Evolutionary conservation across 495 filamentous ascomycete species (phyloP), one percentile per base, ranked within the genome.

Genomic region (Copromyces sp.): DNA sequence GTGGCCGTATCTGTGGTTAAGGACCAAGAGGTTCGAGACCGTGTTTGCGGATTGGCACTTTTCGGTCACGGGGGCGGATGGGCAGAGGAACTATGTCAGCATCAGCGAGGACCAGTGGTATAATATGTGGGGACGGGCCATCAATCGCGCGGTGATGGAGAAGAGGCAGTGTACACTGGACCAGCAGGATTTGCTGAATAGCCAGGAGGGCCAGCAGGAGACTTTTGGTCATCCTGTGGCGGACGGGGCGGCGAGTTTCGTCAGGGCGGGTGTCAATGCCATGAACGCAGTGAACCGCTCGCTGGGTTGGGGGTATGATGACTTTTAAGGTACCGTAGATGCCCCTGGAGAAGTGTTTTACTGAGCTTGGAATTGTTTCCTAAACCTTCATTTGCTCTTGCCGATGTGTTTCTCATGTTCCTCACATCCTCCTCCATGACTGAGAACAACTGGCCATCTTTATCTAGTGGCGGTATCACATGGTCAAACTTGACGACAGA

Each of bases 1-100:
- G 20, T 91, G 90, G 90, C 90, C 89, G 17, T 83, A 86, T 61
- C 80, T 91, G 39, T 89, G 86, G 82, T 85, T 91, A 75, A 76
- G 83, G 8, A 91, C 90, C 16, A 86, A 86, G 75, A 81, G 83
- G n/a, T 92, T 87, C 76, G 84, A 88, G 71, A 87, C 91, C 4
- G 86, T 85, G 3, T 77, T 82, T 35, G 83, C 82, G 0, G 82
- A 87, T 4, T 91, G 86, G 87, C 77, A 79, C 12, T 90, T 83
- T 74, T 85, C 86, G 20, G 74, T 72, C 12, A 61, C 61, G 14
- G 72, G 73, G 11, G 76, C 68, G 9, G 61, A 73, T n/a, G 80
- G 80, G 9, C 72, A 44, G 39, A 83, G 78, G 71, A 73, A 76
- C 37, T 89, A 87, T 78, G 82, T 79, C 68, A 82, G 79, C 53